Evolutionary conservation across 2,329 filamentous ascomycete genomes (phyloP).

Genomic region (Fusarium succisae): DNA sequence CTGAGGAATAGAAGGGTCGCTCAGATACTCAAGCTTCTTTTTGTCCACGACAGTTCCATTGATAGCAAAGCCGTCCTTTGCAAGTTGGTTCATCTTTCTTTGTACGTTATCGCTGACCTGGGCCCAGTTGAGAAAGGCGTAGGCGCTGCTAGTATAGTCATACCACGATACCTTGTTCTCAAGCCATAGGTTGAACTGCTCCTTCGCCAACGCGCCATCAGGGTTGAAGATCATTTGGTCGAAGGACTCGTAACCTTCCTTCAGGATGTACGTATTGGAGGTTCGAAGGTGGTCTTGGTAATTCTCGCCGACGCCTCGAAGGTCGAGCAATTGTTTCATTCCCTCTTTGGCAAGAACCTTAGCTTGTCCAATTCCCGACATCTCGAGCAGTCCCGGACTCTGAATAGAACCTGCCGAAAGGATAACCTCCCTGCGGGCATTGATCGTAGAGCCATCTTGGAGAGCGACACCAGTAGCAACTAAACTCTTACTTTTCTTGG

Average conservation of each 20-base stretch:
- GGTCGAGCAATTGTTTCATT: not conserved
- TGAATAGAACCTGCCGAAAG: not conserved
- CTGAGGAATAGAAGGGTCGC: not conserved
- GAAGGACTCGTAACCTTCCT: not conserved
- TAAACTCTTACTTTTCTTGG: accelerated
- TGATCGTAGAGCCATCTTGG: not conserved
- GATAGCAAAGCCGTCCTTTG: not conserved
- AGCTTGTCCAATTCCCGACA: not conserved
- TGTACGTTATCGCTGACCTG: accelerated
- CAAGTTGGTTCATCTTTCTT: not conserved
- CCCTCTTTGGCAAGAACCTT: accelerated
- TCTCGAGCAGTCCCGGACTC: not conserved
- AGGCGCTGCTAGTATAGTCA: not conserved
- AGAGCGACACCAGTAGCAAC: not conserved
- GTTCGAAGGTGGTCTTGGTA: not conserved
- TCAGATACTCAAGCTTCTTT: not conserved
- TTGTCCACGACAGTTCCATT: not conserved
- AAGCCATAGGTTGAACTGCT: not conserved
- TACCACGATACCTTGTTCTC: not conserved
- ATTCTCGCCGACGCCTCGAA: not conserved
- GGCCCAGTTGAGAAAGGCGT: not conserved
- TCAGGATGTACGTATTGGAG: not conserved
- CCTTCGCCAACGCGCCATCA: accelerated
- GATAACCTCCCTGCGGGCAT: not conserved
- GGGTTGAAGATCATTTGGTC: not conserved